Conservation (phyloP, 2,329 filamentous ascomycete species). For the Cryphonectria japonica region DNA sequence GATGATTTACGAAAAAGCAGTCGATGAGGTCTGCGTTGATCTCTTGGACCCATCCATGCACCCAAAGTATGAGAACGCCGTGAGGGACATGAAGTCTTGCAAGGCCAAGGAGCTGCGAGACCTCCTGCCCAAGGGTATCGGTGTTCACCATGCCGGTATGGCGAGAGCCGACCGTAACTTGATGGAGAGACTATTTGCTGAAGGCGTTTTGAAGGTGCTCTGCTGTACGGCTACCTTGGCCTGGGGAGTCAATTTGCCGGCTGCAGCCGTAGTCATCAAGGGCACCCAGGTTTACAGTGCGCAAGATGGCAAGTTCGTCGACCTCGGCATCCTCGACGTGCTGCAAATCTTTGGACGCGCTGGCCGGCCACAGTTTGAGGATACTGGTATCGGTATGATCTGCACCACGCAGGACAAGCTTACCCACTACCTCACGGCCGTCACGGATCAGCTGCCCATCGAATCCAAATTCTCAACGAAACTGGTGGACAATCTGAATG, state of each 20-base stretch:
- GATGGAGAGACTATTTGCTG: conserved; percentile 89
- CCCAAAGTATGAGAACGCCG: conserved; percentile 77
- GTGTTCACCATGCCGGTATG: conserved; percentile 97
- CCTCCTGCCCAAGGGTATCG: conserved; percentile 85
- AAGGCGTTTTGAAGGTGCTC: conserved; percentile 93
- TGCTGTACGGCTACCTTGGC: conserved; percentile 98
- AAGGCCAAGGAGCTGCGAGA: conserved; percentile 88
- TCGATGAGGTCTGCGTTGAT: conserved; percentile 77
- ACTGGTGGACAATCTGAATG: conserved; percentile 94
- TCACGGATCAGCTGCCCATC: conserved; percentile 95
- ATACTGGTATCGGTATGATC: conserved; percentile 97
- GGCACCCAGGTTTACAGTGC: conserved; percentile 97
- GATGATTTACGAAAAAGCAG: conserved; percentile 82
- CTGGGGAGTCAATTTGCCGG: conserved; percentile 98
- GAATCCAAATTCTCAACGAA: conserved; percentile 95
- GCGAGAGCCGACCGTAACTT: conserved; percentile 89
- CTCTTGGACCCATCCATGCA: conserved; percentile 82
- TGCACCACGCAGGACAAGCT: conserved; percentile 95
- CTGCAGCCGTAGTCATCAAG: conserved; percentile 96
- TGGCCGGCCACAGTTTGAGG: conserved; percentile 95
- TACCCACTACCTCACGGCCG: conserved; percentile 85
- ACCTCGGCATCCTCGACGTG: conserved; percentile 94
- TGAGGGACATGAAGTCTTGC: conserved; percentile 83
- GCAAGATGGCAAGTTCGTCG: conserved; percentile 94
- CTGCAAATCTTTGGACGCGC: conserved; percentile 98